Base-by-base conservation (phyloP, 768 basidiomycete species). In the Russula abietina region DNA sequence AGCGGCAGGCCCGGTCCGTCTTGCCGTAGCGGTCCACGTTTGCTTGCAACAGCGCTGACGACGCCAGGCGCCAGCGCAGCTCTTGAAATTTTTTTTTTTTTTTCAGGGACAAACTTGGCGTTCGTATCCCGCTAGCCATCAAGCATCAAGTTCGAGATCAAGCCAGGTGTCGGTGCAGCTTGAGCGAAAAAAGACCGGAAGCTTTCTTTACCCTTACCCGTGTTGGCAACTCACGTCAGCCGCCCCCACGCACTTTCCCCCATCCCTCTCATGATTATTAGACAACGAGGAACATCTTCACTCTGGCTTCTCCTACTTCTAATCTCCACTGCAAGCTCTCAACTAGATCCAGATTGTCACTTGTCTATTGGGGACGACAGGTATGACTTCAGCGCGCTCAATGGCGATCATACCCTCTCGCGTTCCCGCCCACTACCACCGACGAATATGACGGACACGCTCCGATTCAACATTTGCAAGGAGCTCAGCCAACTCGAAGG, bases 401-500 rank as follows among this genome's bases (percentile, higher is more conserved):
- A 71, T 38, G 85, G 83, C 52, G 79, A 79, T 68, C 80, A 83
- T 59, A 75, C 73, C 16, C 71, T 83, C 55, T 78, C 72, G 60
- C 79, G 80, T 53, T 83, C 78, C 55, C 79, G 83, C 51, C 72
- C 79, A 10, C 78, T 80, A 33, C 89, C 88, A 4, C 91, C 91
- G 32, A 86, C 80, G n/a, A 75, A 69, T 12, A 83, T 79, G 69
- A 60, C 79, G 9, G 86, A 91, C 65, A 76, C 78, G 17, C 72
- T 91, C 12, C 76, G 78, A 64, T 87, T 92, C 69, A 76, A 91
- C 71, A 69, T 93, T 43, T 93, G 91, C 69, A 78, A 72, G 17
- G 84, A 87, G 59, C 71, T 93, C 60, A 70, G 77, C 52, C 66
- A 57, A 28, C 70, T 78, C 65, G 79, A 81, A 33, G 79, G 70